Evolutionary conservation across 1,284 basidiomycete genomes (phyloP).

Genomic region (Cutaneotrichosporon dermatis): DNA sequence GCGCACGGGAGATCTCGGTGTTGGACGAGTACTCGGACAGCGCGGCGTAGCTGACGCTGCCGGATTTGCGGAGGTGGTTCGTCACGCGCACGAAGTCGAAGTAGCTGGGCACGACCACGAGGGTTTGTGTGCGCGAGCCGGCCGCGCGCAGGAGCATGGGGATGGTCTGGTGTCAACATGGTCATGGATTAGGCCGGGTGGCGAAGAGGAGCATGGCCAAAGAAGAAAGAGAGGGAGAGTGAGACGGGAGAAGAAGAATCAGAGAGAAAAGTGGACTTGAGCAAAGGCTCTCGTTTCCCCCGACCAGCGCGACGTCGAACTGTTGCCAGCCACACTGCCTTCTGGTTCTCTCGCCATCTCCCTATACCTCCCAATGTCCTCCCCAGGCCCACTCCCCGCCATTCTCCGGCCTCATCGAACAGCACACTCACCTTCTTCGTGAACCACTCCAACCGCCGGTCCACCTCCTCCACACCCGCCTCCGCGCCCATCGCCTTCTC

Average conservation of each 20-base stretch:
- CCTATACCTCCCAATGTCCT: no score
- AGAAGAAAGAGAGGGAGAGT: no score
- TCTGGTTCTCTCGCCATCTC: no score
- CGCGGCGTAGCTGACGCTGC: constrained; percentile 67
- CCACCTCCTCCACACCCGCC: constrained; percentile 73
- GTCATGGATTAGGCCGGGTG: no score
- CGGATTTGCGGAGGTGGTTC: constrained; percentile 72
- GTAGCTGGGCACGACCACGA: constrained; percentile 87
- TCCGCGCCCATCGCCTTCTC: constrained; percentile 28
- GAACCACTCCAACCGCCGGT: constrained; percentile 81
- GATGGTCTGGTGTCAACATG: constrained; percentile 57
- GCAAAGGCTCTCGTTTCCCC: no score
- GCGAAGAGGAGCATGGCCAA: no score
- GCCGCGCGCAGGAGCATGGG: constrained; percentile 82
- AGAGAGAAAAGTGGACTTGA: no score
- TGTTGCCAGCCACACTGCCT: no score
- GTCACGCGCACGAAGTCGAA: constrained; percentile 94
- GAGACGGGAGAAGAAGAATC: no score
- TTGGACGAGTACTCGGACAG: constrained; percentile 95
- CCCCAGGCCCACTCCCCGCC: no score
- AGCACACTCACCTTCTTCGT: constrained; percentile 71
- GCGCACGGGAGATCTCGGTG: constrained; percentile 85
- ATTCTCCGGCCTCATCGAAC: no score
- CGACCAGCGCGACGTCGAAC: no score
- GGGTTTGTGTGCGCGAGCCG: constrained; percentile 79